Percentiles rank a stretch among this genome's conserved stretches.
These are phyloP conservation scores for Dissoconium aciculare DNA, from an alignment of 2,329 filamentous ascomycete species.

Conservation along the genomic window DNA sequence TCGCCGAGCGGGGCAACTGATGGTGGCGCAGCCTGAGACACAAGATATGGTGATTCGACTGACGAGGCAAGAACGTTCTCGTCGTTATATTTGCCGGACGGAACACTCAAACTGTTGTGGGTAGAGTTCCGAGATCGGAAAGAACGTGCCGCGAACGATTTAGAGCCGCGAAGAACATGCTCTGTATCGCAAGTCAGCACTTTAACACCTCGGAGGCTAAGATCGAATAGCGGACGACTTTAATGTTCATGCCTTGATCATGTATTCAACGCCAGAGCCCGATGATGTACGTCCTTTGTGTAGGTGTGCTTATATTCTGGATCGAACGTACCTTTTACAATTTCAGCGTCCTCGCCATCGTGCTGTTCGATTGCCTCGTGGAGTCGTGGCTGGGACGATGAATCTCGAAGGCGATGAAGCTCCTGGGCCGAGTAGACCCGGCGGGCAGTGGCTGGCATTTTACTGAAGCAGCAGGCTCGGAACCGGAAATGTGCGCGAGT, in stretches of 20 bases:
- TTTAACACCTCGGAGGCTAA: too few relatives aligned
- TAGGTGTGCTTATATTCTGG: too few relatives aligned
- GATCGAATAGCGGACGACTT: slow-evolving; percentile 1
- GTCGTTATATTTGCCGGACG: slow-evolving; percentile 18
- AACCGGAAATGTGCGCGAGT: too few relatives aligned
- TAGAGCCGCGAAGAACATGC: slow-evolving; percentile 25
- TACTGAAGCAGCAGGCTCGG: too few relatives aligned
- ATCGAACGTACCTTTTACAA: slow-evolving; percentile 27
- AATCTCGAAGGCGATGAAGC: slow-evolving; percentile 22
- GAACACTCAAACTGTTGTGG: slow-evolving; percentile 16
- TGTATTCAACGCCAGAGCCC: too few relatives aligned
- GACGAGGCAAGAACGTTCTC: slow-evolving; percentile 18
- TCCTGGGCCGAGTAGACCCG: slow-evolving; percentile 26
- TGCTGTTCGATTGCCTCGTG: slow-evolving; percentile 24
- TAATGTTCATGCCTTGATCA: too few relatives aligned
- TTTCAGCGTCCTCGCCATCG: slow-evolving; percentile 23
- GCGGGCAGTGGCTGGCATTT: slow-evolving; percentile 18
- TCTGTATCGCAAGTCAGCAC: slow-evolving; percentile 15
- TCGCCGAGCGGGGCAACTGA: slow-evolving; percentile 19
- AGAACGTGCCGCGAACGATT: slow-evolving; percentile 24
- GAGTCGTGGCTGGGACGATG: slow-evolving; percentile 23
- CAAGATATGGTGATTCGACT: slow-evolving; percentile 10
- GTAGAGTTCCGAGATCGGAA: slow-evolving; percentile 20
- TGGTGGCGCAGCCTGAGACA: slow-evolving; percentile 1
- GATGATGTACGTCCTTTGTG: too few relatives aligned